Conservation (phyloP, 768 basidiomycete genomes). For the Termitomyces sp. region DNA sequence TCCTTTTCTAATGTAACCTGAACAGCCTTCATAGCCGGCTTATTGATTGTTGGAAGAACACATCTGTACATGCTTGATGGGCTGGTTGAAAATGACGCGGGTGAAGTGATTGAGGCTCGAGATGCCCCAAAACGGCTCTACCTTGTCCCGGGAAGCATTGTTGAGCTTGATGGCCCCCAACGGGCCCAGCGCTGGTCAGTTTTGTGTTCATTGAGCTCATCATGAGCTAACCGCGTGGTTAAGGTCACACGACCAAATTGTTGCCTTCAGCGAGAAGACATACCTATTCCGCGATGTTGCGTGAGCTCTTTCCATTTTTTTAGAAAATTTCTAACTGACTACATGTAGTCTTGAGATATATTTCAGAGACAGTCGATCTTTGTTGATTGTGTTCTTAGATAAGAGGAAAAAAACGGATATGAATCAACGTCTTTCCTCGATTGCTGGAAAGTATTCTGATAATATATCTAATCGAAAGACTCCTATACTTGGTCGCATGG, state of each 20-base stretch:
- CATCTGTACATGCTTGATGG: slow-evolving; percentile 92
- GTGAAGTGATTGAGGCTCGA: slow-evolving; percentile 84
- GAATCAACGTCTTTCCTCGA: slow-evolving; percentile 47
- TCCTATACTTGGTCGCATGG: slow-evolving; percentile 51
- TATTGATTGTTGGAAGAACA: slow-evolving; percentile 81
- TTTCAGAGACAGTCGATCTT: slow-evolving; percentile 87
- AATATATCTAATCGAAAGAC: slow-evolving; percentile 47
- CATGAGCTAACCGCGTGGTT: slow-evolving; percentile 2
- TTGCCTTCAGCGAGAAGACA: slow-evolving; percentile 73
- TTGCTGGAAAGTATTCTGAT: slow-evolving; percentile 43
- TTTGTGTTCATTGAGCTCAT: not conserved
- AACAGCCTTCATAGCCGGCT: slow-evolving; percentile 53
- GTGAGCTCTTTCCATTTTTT: slow-evolving; percentile 43
- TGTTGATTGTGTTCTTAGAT: slow-evolving; percentile 79
- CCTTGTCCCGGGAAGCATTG: slow-evolving; percentile 80
- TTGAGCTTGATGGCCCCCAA: slow-evolving; percentile 78
- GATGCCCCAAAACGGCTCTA: slow-evolving; percentile 82
- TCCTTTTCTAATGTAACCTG: not conserved
- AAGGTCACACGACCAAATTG: slow-evolving; percentile 80
- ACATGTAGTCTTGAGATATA: slow-evolving; percentile 77
- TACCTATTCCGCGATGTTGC: slow-evolving; percentile 92
- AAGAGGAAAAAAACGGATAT: slow-evolving; percentile 61
- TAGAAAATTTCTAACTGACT: not conserved
- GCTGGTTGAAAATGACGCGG: slow-evolving; percentile 79
- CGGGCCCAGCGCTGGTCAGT: slow-evolving; percentile 79